Evolutionary conservation across 495 filamentous ascomycete species (phyloP).

Genomic region (Pyrenula massariospora): DNA sequence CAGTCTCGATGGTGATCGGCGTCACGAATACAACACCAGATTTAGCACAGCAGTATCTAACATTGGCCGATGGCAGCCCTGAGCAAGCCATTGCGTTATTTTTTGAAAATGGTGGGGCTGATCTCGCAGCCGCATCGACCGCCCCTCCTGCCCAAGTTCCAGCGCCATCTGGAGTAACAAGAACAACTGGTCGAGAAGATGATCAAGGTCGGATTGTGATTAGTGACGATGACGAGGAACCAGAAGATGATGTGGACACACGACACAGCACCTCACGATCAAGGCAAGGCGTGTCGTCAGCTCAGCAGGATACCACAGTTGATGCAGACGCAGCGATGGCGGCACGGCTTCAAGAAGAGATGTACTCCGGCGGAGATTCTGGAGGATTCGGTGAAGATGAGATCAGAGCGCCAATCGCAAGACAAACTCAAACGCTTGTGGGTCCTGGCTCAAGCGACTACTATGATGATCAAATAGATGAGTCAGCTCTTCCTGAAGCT

Average conservation of each 20-base stretch:
- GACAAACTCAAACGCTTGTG: conserved; percentile 83
- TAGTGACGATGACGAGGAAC: conserved; percentile 41
- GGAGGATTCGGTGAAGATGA: conserved; percentile 40
- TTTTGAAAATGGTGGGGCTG: conserved; percentile 66
- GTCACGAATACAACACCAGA: conserved; percentile 57
- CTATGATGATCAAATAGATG: conserved; percentile 41
- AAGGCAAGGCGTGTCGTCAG: conserved; percentile 2
- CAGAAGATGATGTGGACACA: conserved; percentile 6
- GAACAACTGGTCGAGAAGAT: conserved; percentile 9
- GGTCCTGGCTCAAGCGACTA: conserved; percentile 49
- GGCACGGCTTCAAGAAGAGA: conserved; percentile 77
- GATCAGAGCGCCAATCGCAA: conserved; percentile 81
- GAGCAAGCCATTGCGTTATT: conserved; percentile 81
- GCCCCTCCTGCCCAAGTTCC: conserved; percentile 24
- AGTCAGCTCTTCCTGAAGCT: not conserved
- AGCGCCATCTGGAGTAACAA: conserved; percentile 18
- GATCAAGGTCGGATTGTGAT: conserved; percentile 51
- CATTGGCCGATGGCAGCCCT: conserved; percentile 68
- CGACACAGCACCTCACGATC: not conserved
- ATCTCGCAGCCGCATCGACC: conserved; percentile 25
- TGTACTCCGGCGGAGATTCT: conserved; percentile 48
- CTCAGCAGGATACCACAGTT: conserved; percentile 18
- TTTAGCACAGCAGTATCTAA: conserved; percentile 66
- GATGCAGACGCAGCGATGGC: conserved; percentile 95
- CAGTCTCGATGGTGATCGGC: conserved; percentile 45